These are phyloP conservation scores for Acer saccharum DNA, from an alignment of 345 rosid species.

Conservation along the genomic window DNA sequence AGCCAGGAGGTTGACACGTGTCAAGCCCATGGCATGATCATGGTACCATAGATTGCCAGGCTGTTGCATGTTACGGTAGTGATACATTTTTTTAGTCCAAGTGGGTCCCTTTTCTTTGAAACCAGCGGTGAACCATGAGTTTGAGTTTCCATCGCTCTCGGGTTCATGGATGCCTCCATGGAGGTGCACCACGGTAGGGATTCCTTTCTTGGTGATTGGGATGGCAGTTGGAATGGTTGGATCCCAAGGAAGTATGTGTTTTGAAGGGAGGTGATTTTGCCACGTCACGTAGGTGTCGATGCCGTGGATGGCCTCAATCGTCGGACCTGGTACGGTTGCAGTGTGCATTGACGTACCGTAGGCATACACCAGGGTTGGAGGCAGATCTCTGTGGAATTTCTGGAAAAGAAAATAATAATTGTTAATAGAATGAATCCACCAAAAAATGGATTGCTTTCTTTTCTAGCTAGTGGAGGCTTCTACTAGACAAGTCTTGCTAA, in stretches of 20 bases:
- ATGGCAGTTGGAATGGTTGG: conserved; percentile 75
- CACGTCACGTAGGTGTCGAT: conserved; percentile 65
- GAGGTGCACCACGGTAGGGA: conserved; percentile 95
- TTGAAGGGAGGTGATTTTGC: conserved; percentile 80
- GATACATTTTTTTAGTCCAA: conserved; percentile 61
- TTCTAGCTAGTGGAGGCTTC: not conserved
- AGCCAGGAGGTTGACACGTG: conserved; percentile 82
- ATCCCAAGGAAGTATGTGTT: conserved; percentile 94
- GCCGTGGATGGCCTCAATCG: conserved; percentile 79
- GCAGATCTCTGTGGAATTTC: conserved; percentile 94
- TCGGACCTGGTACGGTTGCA: conserved; percentile 91
- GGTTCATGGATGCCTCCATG: conserved; percentile 86
- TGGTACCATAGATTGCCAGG: conserved; percentile 97
- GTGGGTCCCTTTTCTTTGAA: conserved; percentile 60
- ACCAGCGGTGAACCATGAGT: conserved; percentile 81
- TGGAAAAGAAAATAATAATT: conserved; percentile 15
- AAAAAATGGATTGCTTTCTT: not conserved
- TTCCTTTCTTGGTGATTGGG: conserved; percentile 44
- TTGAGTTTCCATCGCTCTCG: conserved; percentile 69
- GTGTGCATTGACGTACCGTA: conserved; percentile 56
- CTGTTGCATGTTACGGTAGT: conserved; percentile 67
- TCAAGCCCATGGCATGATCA: conserved; percentile 90
- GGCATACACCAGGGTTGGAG: conserved; percentile 80
- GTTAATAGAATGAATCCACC: too few species aligned
- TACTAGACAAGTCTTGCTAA: too few species aligned